Conservation (phyloP, 192 early-diverging fungal species). For the Irineochytrium annulatum region DNA sequence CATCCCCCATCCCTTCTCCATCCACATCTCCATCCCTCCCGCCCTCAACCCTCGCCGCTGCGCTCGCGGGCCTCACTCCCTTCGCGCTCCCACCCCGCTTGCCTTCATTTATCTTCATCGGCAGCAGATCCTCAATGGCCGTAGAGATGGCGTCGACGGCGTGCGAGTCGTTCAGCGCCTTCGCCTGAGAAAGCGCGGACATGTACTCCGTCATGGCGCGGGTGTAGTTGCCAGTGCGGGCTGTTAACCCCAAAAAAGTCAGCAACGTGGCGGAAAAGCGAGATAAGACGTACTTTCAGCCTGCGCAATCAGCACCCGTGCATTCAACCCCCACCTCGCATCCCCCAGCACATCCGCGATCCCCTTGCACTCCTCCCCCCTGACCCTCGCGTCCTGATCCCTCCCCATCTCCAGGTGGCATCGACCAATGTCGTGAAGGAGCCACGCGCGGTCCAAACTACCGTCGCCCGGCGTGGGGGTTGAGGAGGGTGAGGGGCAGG, state of each 20-base stretch:
- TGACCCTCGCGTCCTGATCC: slow-evolving; percentile 7
- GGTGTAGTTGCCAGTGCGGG: not conserved
- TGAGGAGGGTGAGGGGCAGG: not conserved
- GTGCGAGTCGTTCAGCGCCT: slow-evolving; percentile 7
- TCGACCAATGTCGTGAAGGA: slow-evolving; percentile 27
- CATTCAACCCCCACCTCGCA: slow-evolving; percentile 22
- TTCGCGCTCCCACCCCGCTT: too few relatives aligned
- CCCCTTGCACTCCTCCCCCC: slow-evolving; percentile 5
- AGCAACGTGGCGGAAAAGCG: not conserved
- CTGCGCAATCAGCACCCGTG: slow-evolving; percentile 23
- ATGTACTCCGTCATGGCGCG: slow-evolving; percentile 8
- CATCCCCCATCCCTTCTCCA: too few relatives aligned
- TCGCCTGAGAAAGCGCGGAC: slow-evolving; percentile 10
- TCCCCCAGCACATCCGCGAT: slow-evolving; percentile 13
- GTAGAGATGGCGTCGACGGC: slow-evolving; percentile 13
- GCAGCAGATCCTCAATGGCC: slow-evolving; percentile 7
- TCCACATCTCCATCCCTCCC: too few relatives aligned
- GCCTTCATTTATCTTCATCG: not conserved
- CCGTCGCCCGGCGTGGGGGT: not conserved
- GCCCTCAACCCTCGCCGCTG: too few relatives aligned
- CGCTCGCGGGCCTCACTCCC: too few relatives aligned
- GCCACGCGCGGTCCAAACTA: slow-evolving; percentile 20
- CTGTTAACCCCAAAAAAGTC: not conserved
- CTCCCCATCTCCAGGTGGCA: slow-evolving; percentile 22
- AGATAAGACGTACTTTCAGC: slow-evolving; percentile 15